Base-by-base conservation (phyloP, 2,329 filamentous ascomycete species). In the Colletotrichum sp. region DNA sequence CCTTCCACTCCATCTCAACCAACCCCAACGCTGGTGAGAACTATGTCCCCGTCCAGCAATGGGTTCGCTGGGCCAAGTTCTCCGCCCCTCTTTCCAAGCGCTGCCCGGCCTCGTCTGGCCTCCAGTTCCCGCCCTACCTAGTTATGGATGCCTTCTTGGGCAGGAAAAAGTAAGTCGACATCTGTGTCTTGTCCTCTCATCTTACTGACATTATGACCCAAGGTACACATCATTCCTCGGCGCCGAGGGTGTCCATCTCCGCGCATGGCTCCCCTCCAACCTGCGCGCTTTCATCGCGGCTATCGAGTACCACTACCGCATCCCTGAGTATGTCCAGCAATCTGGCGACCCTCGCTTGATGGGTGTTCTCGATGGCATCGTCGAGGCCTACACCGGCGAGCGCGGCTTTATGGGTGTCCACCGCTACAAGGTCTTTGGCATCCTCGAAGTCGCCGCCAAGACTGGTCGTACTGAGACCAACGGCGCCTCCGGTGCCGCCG, bases 141-240 rank as follows among this genome's bases (percentile, higher is more conserved):
- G 82, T 89, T 7, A 89, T 90, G 88, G 87, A 90, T 75, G 88
- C 87, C 0, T 90, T 90, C 74, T 81, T 90, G 6, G 87, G 87
- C 0, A 85, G 87, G 2, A 87, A 85, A 70, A 88, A 85, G 78
- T 74, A 58, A 62, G 43, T 18, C 16, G 2, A 15, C 13, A 4
- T 8, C 6, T 3, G 27, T 12, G 4, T 15, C 9, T 6, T 12
- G 1, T 4, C 12, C 0, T 8, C 0, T 9, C 21, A 8, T 3
- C 2, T 21, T 3, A 21, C 29, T 71, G 5, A 71, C 43, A 4
- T 11, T 8, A 16, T 21, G 24, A 6, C 16, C 5, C 0, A 16
- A 74, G 85, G 70, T 87, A 87, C 75, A 82, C 83, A 71, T 89
- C 87, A 0, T 90, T 90, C 75, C 84, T 90, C 0, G 88, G 88